These are phyloP conservation scores for Salix udensis DNA, from an alignment of 345 rosid species.

Conservation along the genomic window DNA sequence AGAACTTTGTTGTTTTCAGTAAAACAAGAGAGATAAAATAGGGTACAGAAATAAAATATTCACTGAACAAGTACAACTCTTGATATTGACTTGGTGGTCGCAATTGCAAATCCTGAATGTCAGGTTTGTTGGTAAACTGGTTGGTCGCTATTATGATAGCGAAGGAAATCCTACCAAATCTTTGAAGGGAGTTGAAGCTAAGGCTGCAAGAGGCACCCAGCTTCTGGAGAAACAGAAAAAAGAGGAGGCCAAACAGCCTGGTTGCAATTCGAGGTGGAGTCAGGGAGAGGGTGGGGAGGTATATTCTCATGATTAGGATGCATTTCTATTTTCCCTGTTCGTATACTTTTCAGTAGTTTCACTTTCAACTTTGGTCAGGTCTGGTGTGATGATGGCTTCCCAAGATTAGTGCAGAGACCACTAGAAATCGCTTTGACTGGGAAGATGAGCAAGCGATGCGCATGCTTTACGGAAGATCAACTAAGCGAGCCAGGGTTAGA, in stretches of 20 bases:
- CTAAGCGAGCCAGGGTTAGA: slow-evolving; percentile 66
- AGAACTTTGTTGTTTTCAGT: no score
- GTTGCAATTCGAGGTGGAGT: slow-evolving; percentile 94
- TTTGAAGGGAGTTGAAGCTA: slow-evolving; percentile 89
- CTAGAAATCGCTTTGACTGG: slow-evolving; percentile 86
- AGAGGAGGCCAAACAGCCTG: slow-evolving; percentile 83
- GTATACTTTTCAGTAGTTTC: not conserved
- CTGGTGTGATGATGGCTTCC: slow-evolving; percentile 86
- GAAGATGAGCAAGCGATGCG: slow-evolving; percentile 85
- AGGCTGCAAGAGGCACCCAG: slow-evolving; percentile 88
- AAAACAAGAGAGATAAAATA: no score
- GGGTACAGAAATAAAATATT: not conserved
- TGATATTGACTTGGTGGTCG: not conserved
- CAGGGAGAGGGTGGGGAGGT: slow-evolving; percentile 92
- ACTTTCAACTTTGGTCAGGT: slow-evolving; percentile 44
- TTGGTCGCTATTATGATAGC: slow-evolving; percentile 77
- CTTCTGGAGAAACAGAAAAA: slow-evolving; percentile 81
- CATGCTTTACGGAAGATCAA: slow-evolving; percentile 73
- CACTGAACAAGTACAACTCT: not conserved
- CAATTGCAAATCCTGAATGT: not conserved
- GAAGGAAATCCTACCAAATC: slow-evolving; percentile 79
- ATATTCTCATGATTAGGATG: slow-evolving; percentile 2
- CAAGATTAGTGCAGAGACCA: slow-evolving; percentile 85
- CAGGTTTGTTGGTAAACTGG: slow-evolving; percentile 81
- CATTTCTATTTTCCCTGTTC: not conserved